Percentiles rank a stretch among this genome's conserved stretches.
phyloP scores from a whole-genome alignment of 495 filamentous ascomycete species.

The Hamigera avellanea region DNA sequence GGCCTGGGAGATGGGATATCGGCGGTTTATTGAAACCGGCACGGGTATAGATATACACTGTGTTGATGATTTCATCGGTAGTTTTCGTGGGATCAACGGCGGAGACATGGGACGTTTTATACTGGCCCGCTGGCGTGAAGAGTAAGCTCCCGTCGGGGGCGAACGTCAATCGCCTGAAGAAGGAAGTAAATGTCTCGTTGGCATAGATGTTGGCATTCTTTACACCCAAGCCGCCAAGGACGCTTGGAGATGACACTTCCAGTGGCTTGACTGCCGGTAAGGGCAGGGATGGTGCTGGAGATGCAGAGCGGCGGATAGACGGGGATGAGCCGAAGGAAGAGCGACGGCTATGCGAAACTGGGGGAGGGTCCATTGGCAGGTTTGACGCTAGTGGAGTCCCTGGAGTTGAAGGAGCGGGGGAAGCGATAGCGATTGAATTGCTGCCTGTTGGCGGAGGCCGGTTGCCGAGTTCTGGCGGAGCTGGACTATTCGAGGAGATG shows the following conservation, averaged over 20 bases:
- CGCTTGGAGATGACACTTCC: slow-evolving; percentile 67
- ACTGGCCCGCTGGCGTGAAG: slow-evolving; percentile 94
- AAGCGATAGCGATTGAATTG: slow-evolving; percentile 52
- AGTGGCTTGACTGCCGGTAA: slow-evolving; percentile 95
- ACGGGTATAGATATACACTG: slow-evolving; percentile 94
- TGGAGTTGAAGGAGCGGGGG: slow-evolving; percentile 81
- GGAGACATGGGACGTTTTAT: slow-evolving; percentile 67
- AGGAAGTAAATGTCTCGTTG: slow-evolving; percentile 96
- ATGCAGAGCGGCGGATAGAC: slow-evolving; percentile 75
- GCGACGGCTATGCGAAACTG: slow-evolving; percentile 78
- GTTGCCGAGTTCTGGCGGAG: slow-evolving; percentile 63
- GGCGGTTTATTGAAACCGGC: slow-evolving; percentile 96
- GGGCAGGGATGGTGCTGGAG: slow-evolving; percentile 90
- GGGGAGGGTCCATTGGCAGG: slow-evolving; percentile 93
- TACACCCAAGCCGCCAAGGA: slow-evolving; percentile 48
- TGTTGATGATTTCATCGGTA: slow-evolving; percentile 83
- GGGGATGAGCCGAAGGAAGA: slow-evolving; percentile 92
- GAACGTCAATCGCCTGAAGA: slow-evolving; percentile 90
- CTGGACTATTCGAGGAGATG: slow-evolving; percentile 86
- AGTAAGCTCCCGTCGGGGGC: slow-evolving; percentile 91
- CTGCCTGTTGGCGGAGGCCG: slow-evolving; percentile 47
- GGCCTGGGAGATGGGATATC: slow-evolving; percentile 92
- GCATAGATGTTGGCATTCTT: slow-evolving; percentile 86
- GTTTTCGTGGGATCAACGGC: slow-evolving; percentile 55
- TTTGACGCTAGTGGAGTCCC: slow-evolving; percentile 88